Evolutionary conservation across 1,139 yeast genomes (phyloP), one percentile per base, ranked within the genome.

Genomic region (Geotrichum europaeum): DNA sequence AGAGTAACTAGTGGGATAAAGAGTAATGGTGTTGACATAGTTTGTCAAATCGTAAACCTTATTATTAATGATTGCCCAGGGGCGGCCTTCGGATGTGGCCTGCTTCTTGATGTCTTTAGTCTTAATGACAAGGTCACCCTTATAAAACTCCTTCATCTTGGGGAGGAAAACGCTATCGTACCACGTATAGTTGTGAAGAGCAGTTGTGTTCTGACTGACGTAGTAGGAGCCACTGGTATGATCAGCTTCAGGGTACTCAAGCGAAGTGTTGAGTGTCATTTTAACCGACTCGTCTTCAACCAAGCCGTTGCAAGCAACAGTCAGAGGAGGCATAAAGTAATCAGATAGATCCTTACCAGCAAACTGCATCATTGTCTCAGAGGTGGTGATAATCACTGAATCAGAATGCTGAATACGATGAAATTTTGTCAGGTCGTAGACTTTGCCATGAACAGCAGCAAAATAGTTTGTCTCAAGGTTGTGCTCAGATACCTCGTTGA

Each of bases 261-360:
- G 64, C 0, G 78, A 71, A 5, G 69, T 61, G 62, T 76, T 76
- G 62, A 65, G 65, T 5, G 62, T 53, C 54, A 77, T 63, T 61
- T 64, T 56, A 18, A 76, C 66, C 0, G 67, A 57, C 1, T 61
- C 67, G 55, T 75, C 77, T 1, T 65, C 62, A 3, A 76, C 79
- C 43, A 77, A 65, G 4, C 68, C 72, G 1, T 77, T 75, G 61
- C 79, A 76, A 2, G 77, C 78, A 1, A 69, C 69, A 4, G 76
- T 68, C 45, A 76, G 65, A 22, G 79, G 79, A n/a, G 76, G 77
- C 7, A 76, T 76, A 65, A 76, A 76, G 65, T 76, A 76, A 53
- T 71, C 73, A 22, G 73, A 65, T 55, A 75, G 36, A 55, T 76
- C 79, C 53, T 61, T 65, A 32, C 79, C 79, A 3, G 76, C 79